Base-by-base conservation (phyloP, 1,139 yeast species). In the Casaregolazyma lundiana region DNA sequence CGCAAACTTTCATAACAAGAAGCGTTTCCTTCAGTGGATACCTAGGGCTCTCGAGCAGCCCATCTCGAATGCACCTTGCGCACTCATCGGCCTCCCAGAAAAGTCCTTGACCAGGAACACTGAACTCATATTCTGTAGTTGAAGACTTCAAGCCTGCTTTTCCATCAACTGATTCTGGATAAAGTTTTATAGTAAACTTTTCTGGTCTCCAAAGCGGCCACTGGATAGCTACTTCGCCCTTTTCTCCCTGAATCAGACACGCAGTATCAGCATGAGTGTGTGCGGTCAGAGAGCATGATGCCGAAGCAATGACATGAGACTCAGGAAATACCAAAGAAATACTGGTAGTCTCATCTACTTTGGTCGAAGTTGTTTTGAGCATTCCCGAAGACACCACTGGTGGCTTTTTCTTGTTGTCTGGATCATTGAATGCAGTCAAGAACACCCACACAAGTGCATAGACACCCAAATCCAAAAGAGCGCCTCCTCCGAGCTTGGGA, bases 401-500 rank as follows among this genome's bases (percentile, higher is more conserved):
- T 5, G 58, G 52, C 35, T 52, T 45, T 9, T 51, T 32, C 47
- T 57, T 50, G 48, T 63, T 59, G 24, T 55, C 59, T 4, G 67
- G 67, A 44, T 61, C 60, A 15, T 57, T 55, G 46, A 56, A 62
- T 35, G 62, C 54, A 24, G 61, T 53, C 36, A 66, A 41, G 37
- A 66, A 54, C 3, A 63, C 54, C 66, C 80, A 53, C 4, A 81
- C 78, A 46, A 78, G 57, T 4, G 80, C 67, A 55, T 80, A 80
- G 40, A 80, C 71, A 1, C 86, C 85, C 48, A 80, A 66, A 56
- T 80, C 86, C 53, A 79, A 69, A 41, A 78, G 59, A 0, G 81
- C 78, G 30, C 86, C 84, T 9, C 81, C 86, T 7, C 80, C 85
- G 35, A 78, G 69, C 58, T 50, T 80, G 55, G 46, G 70, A 57